A percentile compares a stretch with the other conserved stretches of the same genome.
These are phyloP conservation scores for Elaeagnus macrophylla DNA, from an alignment of 306 rosid species.

Conservation along the genomic window DNA sequence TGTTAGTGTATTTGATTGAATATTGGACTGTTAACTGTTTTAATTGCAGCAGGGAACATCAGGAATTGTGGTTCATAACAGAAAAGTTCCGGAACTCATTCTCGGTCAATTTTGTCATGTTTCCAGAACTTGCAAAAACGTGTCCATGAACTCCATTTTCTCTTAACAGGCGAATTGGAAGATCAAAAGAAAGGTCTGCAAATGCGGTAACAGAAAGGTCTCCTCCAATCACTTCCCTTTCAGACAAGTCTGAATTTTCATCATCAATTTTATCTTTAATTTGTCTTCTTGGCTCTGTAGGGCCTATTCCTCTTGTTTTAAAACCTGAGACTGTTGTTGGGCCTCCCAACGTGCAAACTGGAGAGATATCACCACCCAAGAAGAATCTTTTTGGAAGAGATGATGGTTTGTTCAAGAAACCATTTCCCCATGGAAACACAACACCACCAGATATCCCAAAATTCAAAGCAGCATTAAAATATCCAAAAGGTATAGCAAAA, in stretches of 20 bases:
- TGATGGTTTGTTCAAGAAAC: conserved; percentile 67
- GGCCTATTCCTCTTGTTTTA: conserved; percentile 83
- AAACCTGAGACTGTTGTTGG: conserved; percentile 86
- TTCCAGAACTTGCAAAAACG: conserved; percentile 88
- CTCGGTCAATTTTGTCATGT: conserved; percentile 73
- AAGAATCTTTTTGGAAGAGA: conserved; percentile 90
- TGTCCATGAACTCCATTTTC: conserved; percentile 89
- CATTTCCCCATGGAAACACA: conserved; percentile 81
- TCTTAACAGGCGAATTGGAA: conserved; percentile 78
- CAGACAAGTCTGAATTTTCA: conserved; percentile 40
- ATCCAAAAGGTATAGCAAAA: conserved; percentile 75
- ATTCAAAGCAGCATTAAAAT: conserved; percentile 74
- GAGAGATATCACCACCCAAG: conserved; percentile 96
- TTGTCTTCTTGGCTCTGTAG: conserved; percentile 66
- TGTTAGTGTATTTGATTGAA: no score
- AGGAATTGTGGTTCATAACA: no score
- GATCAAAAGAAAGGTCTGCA: conserved; percentile 87
- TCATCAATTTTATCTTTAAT: conserved; percentile 31
- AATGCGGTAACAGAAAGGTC: conserved; percentile 94
- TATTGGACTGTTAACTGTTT: no score
- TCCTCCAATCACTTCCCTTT: conserved; percentile 78
- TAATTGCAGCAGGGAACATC: no score
- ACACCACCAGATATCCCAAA: conserved; percentile 79
- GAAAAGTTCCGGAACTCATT: conserved; percentile 60
- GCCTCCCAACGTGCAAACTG: conserved; percentile 76